Evolutionary conservation across 1,284 basidiomycete genomes (phyloP).

Genomic region (Cronartium quercuum): DNA sequence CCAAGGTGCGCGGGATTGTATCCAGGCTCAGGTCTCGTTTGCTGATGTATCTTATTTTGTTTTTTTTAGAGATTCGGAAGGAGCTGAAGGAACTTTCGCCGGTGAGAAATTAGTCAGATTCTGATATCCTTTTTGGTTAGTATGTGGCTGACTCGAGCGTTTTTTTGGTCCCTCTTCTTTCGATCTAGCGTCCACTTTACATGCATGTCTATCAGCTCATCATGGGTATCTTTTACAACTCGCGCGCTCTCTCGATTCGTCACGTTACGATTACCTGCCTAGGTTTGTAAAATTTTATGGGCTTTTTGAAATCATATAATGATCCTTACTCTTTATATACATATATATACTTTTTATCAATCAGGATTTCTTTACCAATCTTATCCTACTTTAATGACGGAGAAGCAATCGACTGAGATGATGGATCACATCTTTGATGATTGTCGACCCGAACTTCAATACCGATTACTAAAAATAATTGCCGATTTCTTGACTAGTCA

Average conservation of each 20-base stretch:
- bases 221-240: slow-evolving; percentile 13
- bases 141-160: background rate
- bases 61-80: slow-evolving; percentile 17
- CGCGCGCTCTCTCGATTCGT: background rate
- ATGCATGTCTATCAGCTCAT: slow-evolving; percentile 19
- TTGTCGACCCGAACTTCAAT: slow-evolving; percentile 63
- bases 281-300: slow-evolving; percentile 1
- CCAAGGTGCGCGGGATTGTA: background rate
- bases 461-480: slow-evolving; percentile 73
- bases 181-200: slow-evolving; percentile 4
- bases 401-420: slow-evolving; percentile 67
- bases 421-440: slow-evolving; percentile 75
- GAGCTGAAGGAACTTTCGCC: slow-evolving; percentile 10
- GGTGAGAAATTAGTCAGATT: slow-evolving; percentile 2
- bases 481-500: slow-evolving; percentile 82
- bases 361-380: slow-evolving; percentile 84
- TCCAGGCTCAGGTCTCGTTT: background rate
- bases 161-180: too few species aligned
- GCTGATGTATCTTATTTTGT: background rate
- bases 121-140: background rate
- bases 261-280: slow-evolving; percentile 26
- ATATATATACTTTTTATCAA: slow-evolving; percentile 7
- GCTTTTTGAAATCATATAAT: background rate
- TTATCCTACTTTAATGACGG: slow-evolving; percentile 78
- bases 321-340: background rate